These are phyloP conservation scores for Opeltia flavorubescens DNA, from an alignment of 495 filamentous ascomycete species.

Conservation along the genomic window DNA sequence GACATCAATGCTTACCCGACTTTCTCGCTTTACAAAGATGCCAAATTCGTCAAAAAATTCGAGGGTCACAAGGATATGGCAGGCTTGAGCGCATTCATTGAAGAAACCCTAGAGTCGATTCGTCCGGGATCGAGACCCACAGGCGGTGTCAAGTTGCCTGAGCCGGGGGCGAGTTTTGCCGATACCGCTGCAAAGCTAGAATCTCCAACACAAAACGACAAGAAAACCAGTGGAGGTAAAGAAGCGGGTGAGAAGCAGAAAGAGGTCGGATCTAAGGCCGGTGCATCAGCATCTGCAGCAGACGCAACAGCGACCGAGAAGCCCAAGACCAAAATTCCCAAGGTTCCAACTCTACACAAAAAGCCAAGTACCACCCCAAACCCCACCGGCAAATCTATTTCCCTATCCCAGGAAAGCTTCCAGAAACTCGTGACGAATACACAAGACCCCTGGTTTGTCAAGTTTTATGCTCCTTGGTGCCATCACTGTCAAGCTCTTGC, in stretches of 20 bases:
- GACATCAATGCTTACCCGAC: conserved; percentile 55
- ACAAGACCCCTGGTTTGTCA: conserved; percentile 91
- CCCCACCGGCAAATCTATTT: conserved; percentile 53
- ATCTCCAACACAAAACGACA: conserved; percentile 32
- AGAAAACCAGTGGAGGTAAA: conserved; percentile 28
- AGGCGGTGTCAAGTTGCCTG: conserved; percentile 45
- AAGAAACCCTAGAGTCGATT: conserved; percentile 61
- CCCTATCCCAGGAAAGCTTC: conserved; percentile 75
- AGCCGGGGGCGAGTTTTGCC: conserved; percentile 38
- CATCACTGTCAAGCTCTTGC: conserved; percentile 85
- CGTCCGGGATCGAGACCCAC: conserved; percentile 64
- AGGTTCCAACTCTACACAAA: conserved; percentile 26
- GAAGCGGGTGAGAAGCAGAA: conserved; percentile 34
- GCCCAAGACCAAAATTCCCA: conserved; percentile 8
- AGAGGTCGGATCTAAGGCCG: conserved; percentile 17
- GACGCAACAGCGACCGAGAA: conserved; percentile 4
- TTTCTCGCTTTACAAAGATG: conserved; percentile 72
- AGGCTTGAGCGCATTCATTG: conserved; percentile 51
- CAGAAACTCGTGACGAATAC: conserved; percentile 73
- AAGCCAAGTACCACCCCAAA: conserved; percentile 46
- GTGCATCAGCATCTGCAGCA: conserved; percentile 18
- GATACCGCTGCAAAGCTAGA: conserved; percentile 32
- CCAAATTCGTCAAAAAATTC: conserved; percentile 45
- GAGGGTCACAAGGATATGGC: conserved; percentile 47
- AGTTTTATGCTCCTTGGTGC: conserved; percentile 98